Evolutionary conservation across 768 basidiomycete genomes (phyloP).

Genomic region (Leccinum arenicola): DNA sequence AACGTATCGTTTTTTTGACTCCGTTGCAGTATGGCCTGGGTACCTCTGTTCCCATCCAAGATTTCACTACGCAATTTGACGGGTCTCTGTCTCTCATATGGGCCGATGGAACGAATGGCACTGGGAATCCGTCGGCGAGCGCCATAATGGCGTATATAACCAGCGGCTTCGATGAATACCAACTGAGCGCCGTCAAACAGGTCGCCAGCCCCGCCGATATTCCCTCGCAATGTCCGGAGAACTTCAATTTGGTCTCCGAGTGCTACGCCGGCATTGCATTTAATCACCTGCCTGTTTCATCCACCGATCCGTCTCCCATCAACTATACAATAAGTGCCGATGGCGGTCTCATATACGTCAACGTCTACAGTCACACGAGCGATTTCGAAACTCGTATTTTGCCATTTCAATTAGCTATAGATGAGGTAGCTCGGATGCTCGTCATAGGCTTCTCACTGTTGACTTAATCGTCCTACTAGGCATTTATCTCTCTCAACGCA

Average conservation of each 20-base stretch:
- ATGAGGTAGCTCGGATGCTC: conserved; percentile 43
- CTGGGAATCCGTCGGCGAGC: conserved; percentile 49
- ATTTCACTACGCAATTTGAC: conserved; percentile 50
- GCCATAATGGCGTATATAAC: conserved; percentile 64
- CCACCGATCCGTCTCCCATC: conserved; percentile 34
- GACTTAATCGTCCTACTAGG: conserved; percentile 41
- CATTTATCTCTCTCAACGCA: conserved; percentile 67
- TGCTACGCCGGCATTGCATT: conserved; percentile 72
- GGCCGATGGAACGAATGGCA: conserved; percentile 64
- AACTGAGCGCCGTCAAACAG: conserved; percentile 49
- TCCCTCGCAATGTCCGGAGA: conserved; percentile 60
- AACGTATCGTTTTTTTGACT: background rate
- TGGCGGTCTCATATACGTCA: conserved; percentile 57
- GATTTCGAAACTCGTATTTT: conserved; percentile 67
- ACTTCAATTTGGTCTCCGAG: conserved; percentile 65
- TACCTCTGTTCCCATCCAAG: conserved; percentile 45
- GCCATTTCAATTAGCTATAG: conserved; percentile 76
- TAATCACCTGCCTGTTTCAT: conserved; percentile 47
- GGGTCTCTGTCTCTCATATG: conserved; percentile 55
- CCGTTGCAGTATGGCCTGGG: conserved; percentile 60
- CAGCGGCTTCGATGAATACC: conserved; percentile 43
- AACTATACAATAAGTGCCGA: conserved; percentile 75
- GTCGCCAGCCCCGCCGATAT: conserved; percentile 49
- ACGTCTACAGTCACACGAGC: conserved; percentile 62
- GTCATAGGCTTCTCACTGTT: background rate